These are phyloP conservation scores for Yueomyces sp. DNA, from an alignment of 805 yeast species.

Conservation along the genomic window DNA sequence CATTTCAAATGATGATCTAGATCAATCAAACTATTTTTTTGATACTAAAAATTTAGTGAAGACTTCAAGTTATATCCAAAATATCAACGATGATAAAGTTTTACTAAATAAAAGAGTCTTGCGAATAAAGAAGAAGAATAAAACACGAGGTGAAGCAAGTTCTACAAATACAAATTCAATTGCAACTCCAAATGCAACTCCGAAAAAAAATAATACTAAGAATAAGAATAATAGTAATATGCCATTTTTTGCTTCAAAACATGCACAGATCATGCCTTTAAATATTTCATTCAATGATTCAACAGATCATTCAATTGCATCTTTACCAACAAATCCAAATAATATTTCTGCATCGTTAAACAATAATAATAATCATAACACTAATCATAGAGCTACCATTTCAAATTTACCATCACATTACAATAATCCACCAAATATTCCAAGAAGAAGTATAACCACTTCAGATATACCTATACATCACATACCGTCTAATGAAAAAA, in stretches of 20 bases:
- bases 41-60: conserved; percentile 11
- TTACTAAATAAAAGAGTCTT: conserved; percentile 23
- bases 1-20: not conserved
- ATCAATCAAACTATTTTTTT: not conserved
- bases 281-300: conserved; percentile 4
- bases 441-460: conserved; percentile 1
- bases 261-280: conserved; percentile 23
- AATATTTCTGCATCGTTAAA: conserved; percentile 2
- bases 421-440: not conserved
- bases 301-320: not conserved
- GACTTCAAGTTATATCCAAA: conserved; percentile 26
- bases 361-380: conserved; percentile 1
- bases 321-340: conserved; percentile 3
- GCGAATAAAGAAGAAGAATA: conserved; percentile 5
- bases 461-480: not conserved
- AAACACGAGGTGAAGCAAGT: not conserved
- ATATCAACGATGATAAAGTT: conserved; percentile 23
- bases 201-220: conserved; percentile 10
- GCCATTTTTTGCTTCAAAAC: conserved; percentile 24
- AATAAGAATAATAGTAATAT: conserved; percentile 15
- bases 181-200: not conserved
- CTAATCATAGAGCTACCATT: conserved; percentile 1
- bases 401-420: no score
- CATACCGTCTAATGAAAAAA: not conserved
- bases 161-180: not conserved